Evolutionary conservation across 2,329 filamentous ascomycete species (phyloP).

Genomic region (Geosmithia flava): DNA sequence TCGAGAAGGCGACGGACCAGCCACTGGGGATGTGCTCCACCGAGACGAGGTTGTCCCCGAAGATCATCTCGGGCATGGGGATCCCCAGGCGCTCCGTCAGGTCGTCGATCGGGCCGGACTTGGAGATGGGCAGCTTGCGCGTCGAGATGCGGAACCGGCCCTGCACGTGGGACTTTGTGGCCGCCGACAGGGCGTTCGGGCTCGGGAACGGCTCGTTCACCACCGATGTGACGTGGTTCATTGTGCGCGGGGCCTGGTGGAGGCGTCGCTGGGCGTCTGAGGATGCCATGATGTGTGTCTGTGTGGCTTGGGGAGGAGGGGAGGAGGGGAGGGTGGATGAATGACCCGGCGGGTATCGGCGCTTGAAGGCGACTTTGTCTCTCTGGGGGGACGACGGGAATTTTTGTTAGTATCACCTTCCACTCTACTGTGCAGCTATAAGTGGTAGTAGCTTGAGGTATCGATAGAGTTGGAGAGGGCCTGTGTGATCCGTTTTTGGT

Average conservation of each 20-base stretch:
- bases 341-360: too few species aligned
- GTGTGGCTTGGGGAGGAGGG: background rate
- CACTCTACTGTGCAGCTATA: too few species aligned
- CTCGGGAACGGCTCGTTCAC: conserved; percentile 42
- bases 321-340: background rate
- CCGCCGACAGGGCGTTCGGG: conserved; percentile 32
- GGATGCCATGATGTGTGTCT: background rate
- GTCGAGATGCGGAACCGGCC: conserved; percentile 63
- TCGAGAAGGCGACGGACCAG: conserved; percentile 73
- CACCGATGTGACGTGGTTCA: conserved; percentile 27
- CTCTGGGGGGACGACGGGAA: background rate
- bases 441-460: too few species aligned
- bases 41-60: conserved; percentile 80
- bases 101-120: conserved; percentile 76
- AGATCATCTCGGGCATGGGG: conserved; percentile 96
- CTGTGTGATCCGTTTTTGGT: background rate
- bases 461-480: background rate
- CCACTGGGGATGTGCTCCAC: conserved; percentile 62
- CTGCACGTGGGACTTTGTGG: conserved; percentile 46
- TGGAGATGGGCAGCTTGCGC: conserved; percentile 89
- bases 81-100: conserved; percentile 73
- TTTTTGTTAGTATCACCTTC: background rate
- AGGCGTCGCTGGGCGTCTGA: background rate
- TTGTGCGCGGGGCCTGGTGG: conserved; percentile 7
- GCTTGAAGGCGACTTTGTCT: too few species aligned